Evolutionary conservation across 192 early-diverging fungal species (phyloP).

Genomic region (Diversispora eburnea): DNA sequence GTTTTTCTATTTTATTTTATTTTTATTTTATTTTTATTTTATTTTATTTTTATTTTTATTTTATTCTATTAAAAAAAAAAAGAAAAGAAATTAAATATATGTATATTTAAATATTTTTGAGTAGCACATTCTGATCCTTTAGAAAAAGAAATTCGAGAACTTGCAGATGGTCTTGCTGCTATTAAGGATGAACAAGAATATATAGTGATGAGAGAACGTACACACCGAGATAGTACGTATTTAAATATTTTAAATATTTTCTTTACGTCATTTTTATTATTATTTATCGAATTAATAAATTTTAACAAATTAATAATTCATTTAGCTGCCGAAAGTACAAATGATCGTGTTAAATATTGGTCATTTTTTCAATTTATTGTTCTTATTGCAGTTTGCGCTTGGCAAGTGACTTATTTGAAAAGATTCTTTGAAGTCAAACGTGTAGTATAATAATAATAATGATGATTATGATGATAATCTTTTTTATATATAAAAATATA

Average conservation of each 20-base stretch:
- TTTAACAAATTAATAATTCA: background rate
- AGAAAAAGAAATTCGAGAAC: slow-evolving; percentile 58
- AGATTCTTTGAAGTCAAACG: slow-evolving; percentile 69
- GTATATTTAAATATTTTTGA: background rate
- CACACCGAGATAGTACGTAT: slow-evolving; percentile 66
- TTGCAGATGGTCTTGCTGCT: slow-evolving; percentile 57
- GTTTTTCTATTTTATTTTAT: slow-evolving; percentile 29
- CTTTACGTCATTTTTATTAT: background rate
- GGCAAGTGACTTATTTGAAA: slow-evolving; percentile 75
- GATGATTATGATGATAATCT: no score
- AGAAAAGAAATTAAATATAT: slow-evolving; percentile 28
- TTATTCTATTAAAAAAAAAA: slow-evolving; percentile 22
- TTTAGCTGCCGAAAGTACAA: slow-evolving; percentile 74
- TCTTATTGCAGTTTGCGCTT: slow-evolving; percentile 61
- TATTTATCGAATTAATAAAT: background rate
- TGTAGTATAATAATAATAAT: slow-evolving; percentile 43
- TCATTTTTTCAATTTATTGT: slow-evolving; percentile 61
- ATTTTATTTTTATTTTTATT: slow-evolving; percentile 31
- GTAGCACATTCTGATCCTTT: slow-evolving; percentile 54
- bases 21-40: slow-evolving; percentile 28
- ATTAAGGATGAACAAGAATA: slow-evolving; percentile 73
- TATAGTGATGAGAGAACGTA: slow-evolving; percentile 56
- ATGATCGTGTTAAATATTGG: slow-evolving; percentile 77
- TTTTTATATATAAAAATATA: no score
- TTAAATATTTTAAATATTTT: background rate